A percentile compares a stretch with the other conserved stretches of the same genome.
These are phyloP conservation scores for Brassica nigra DNA, from an alignment of 345 rosid genomes.

Conservation along the genomic window DNA sequence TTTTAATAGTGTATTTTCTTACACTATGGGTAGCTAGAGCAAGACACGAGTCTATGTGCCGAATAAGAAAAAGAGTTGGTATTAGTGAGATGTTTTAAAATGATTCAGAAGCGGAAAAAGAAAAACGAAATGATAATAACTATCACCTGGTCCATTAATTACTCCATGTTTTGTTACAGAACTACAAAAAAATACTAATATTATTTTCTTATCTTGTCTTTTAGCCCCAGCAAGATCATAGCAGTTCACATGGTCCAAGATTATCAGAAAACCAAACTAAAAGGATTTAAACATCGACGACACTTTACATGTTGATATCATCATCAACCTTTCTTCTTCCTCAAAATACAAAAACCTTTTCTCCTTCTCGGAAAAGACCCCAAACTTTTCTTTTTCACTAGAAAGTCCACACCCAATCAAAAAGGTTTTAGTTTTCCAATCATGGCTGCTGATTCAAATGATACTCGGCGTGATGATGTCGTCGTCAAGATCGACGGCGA, in stretches of 20 bases:
- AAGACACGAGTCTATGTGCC: conserved; percentile 32
- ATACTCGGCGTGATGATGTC: conserved; percentile 41
- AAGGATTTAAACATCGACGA: neutral
- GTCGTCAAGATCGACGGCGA: conserved; percentile 46
- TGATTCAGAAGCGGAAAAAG: conserved; percentile 16
- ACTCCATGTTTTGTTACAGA: conserved; percentile 14
- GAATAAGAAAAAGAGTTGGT: conserved; percentile 21
- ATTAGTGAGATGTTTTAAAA: neutral
- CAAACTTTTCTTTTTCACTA: neutral
- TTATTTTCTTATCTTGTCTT: conserved; percentile 28
- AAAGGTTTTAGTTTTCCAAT: neutral
- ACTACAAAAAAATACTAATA: neutral
- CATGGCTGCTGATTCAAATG: conserved; percentile 51
- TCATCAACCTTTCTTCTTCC: conserved; percentile 31
- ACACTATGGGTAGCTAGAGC: neutral
- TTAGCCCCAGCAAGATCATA: conserved; percentile 26
- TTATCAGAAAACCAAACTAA: conserved; percentile 14
- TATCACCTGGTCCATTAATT: conserved; percentile 29
- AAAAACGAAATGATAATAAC: conserved; percentile 23
- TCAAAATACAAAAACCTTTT: neutral
- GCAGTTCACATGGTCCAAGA: conserved; percentile 34
- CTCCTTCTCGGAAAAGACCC: neutral
- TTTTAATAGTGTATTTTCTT: neutral
- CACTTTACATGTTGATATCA: conserved; percentile 12
- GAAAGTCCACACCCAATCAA: neutral